Conservation (phyloP, 2,329 filamentous ascomycete genomes). For the Pseudogymnoascus sp. region DNA sequence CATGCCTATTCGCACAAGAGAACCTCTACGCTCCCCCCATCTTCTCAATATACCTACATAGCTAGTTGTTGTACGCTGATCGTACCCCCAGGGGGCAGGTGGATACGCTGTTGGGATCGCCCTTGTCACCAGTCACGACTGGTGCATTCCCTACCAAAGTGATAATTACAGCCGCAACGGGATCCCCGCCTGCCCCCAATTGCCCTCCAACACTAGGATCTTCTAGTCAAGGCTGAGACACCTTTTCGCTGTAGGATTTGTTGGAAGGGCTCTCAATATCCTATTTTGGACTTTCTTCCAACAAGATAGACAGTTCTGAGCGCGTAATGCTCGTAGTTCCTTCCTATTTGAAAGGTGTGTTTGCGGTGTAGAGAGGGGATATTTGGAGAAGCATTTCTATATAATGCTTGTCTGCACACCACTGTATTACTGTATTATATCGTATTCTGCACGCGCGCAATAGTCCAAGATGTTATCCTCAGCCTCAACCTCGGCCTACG, state of each 20-base stretch:
- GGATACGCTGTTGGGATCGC: not conserved
- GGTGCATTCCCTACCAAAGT: not conserved
- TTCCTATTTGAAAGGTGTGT: not conserved
- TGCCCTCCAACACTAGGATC: not conserved
- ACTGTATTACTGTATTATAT: not conserved
- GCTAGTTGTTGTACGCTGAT: not conserved
- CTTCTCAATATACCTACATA: not conserved
- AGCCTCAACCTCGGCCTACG: not conserved
- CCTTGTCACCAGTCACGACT: not conserved
- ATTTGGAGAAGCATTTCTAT: not conserved
- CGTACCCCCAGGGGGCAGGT: not conserved
- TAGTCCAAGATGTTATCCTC: not conserved
- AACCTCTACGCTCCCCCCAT: not conserved
- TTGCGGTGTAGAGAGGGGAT: not conserved
- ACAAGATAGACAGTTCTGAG: not conserved
- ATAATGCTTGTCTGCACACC: not conserved
- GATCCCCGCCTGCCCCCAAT: not conserved
- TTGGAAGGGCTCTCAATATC: not conserved
- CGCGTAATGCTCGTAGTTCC: not conserved
- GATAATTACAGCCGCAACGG: not conserved
- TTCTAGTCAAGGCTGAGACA: not conserved
- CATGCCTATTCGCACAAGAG: not conserved
- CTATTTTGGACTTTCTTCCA: not conserved
- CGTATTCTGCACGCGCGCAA: not conserved
- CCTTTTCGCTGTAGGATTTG: not conserved